Base-by-base conservation (phyloP, 148 eudicot species). In the Vaccinium myrtillus region DNA sequence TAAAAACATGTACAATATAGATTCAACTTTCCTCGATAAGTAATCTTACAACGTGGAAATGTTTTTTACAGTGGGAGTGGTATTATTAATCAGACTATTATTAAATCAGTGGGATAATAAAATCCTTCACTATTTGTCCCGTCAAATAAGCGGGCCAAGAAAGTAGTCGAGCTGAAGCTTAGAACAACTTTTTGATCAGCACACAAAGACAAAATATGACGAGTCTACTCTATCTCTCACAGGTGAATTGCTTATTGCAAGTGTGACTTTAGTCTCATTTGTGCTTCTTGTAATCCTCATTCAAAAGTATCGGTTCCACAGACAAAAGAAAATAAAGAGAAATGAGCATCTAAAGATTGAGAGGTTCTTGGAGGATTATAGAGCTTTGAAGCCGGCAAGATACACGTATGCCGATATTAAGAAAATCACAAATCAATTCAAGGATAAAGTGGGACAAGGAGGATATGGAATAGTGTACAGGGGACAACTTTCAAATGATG, bases 401-500 rank as follows among this genome's bases (percentile, higher is more conserved):
- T 87, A 84, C 63, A 65, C 84, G 18, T 84, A 80, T 70, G 87
- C 83, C 0, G 87, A 85, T 9, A 78, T 85, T 21, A 85, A 82
- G 78, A 85, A 32, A 74, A 79, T 88, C 2, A 83, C 87, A 32
- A 70, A 59, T 25, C 46, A 54, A 15, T 79, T 85, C 9, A 32
- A 21, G n/a, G 61, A 82, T 69, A 79, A 73, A 75, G 6, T 88
- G 36, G 87, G 87, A 25, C 65, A 84, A 71, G 87, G 87, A 54
- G 89, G 87, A 6, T 87, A 77, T 70, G 89, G 89, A 46, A 70
- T 75, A 8, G 86, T 88, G n/a, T 88, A 36, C 87, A 85, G 53
- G 81, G 88, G 90, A 30, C 67, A 83, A 39, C 86, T 88, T 32
- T 86, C 88, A 32, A 67, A 71, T 61, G 90, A 88, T 25, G 63